Conservation (phyloP, 2,329 filamentous ascomycete species). For the Elsinoe fawcettii region DNA sequence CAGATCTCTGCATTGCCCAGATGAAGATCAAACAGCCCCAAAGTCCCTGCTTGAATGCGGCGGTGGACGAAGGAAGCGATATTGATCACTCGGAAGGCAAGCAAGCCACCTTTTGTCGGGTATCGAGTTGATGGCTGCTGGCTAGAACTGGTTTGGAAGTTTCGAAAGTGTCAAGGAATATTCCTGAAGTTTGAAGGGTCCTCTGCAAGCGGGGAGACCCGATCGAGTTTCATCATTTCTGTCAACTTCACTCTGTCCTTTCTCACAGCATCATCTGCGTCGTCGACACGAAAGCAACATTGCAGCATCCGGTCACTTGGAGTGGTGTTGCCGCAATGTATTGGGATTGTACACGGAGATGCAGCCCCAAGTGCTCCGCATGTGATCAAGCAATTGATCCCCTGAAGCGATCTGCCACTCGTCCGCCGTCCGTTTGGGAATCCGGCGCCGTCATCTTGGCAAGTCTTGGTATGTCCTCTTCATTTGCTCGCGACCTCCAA, state of each 20-base stretch:
- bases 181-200: background rate
- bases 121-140: background rate
- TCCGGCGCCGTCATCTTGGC: constrained; percentile 9
- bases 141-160: constrained; percentile 10
- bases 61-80: background rate
- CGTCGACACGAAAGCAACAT: too few species aligned
- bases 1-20: constrained; percentile 6
- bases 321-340: too few species aligned
- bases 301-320: too few species aligned
- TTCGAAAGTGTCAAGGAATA: constrained; percentile 7
- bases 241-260: background rate
- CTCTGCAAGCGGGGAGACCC: background rate
- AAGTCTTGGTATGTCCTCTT: constrained; percentile 10
- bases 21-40: constrained; percentile 8
- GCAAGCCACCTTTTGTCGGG: constrained; percentile 1
- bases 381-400: constrained; percentile 1
- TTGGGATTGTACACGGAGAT: too few species aligned
- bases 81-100: background rate
- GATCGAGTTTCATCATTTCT: background rate
- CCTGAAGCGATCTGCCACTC: constrained; percentile 1
- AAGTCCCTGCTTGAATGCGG: background rate
- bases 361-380: background rate
- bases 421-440: background rate
- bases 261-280: background rate
- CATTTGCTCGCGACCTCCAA: constrained; percentile 7